Percentiles rank a stretch among this genome's conserved stretches.
These are phyloP conservation scores for Hymenotorrendiella dingleyae DNA, from an alignment of 2,329 filamentous ascomycete species.

Conservation along the genomic window DNA sequence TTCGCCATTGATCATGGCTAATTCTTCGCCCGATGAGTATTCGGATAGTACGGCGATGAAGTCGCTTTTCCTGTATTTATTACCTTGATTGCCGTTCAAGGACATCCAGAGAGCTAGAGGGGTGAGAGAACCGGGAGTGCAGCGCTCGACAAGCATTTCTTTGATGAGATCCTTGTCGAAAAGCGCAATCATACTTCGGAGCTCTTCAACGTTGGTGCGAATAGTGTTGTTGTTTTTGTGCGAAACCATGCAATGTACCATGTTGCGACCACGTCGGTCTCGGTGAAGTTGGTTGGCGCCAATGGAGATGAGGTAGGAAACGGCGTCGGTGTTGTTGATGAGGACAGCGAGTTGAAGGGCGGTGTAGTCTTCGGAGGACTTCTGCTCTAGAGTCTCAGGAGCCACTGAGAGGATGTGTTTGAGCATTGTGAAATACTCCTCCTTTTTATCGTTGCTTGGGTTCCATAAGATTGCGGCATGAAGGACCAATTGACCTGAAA, in stretches of 20 bases:
- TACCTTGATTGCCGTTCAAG: conserved; percentile 8
- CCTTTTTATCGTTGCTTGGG: conserved; percentile 19
- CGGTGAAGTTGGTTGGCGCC: conserved; percentile 65
- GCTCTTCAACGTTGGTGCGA: conserved; percentile 23
- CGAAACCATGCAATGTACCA: conserved; percentile 54
- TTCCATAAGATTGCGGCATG: conserved; percentile 55
- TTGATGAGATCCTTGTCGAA: conserved; percentile 52
- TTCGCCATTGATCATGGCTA: conserved; percentile 55
- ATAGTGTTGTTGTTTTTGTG: not conserved
- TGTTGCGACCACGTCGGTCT: conserved; percentile 56
- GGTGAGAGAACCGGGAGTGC: conserved; percentile 49
- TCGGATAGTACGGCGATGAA: conserved; percentile 46
- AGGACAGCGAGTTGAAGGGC: conserved; percentile 64
- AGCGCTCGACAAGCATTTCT: conserved; percentile 54
- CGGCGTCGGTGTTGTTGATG: conserved; percentile 46
- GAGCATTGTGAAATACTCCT: conserved; percentile 46
- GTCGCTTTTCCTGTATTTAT: conserved; percentile 28
- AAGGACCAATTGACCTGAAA: conserved; percentile 53
- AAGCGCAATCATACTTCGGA: conserved; percentile 48
- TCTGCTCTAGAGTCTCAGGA: conserved; percentile 58
- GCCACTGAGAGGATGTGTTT: conserved; percentile 58
- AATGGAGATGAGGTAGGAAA: conserved; percentile 56
- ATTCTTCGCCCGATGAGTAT: conserved; percentile 49
- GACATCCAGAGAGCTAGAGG: conserved; percentile 57
- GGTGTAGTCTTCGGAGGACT: conserved; percentile 52